A percentile compares a stretch with the other conserved stretches of the same genome.
Evolutionary conservation across 208 protist species (phyloP).

Genomic region (Balamuthia mandrillaris): DNA sequence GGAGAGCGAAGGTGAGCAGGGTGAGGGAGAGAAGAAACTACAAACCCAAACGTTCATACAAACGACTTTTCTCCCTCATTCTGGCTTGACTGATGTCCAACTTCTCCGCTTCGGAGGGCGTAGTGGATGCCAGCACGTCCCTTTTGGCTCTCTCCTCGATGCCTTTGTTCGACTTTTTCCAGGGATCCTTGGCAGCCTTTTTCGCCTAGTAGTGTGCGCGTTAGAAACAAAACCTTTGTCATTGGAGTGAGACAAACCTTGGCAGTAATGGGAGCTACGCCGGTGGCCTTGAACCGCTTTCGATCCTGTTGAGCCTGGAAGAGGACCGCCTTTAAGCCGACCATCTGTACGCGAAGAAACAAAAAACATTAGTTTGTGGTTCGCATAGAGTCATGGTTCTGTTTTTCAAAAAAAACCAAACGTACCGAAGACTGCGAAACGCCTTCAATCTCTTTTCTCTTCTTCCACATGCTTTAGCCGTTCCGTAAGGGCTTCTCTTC

Average conservation of each 20-base stretch:
- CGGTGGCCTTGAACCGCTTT: not conserved
- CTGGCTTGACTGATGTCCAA: no score
- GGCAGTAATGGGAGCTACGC: not conserved
- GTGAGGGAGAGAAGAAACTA: not conserved
- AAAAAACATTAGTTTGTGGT: not conserved
- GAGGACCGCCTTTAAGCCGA: slow-evolving; percentile 22
- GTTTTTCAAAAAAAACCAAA: not conserved
- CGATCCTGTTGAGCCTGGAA: slow-evolving; percentile 12
- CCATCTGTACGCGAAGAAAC: not conserved
- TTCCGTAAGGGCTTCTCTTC: no score
- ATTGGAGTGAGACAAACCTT: not conserved
- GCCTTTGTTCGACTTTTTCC: slow-evolving; percentile 20
- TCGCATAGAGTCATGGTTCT: not conserved
- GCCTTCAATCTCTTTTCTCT: slow-evolving; percentile 31
- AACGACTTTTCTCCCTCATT: not conserved
- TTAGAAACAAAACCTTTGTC: not conserved
- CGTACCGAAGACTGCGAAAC: not conserved
- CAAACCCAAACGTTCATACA: slow-evolving; percentile 15
- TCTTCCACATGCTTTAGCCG: slow-evolving; percentile 19
- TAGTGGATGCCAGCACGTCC: not conserved
- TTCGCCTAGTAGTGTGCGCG: not conserved
- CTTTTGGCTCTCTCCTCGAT: not conserved
- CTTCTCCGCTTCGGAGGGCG: not conserved
- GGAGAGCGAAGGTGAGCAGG: no score
- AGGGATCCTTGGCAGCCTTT: slow-evolving; percentile 12